Evolutionary conservation across 306 rosid genomes (phyloP).

Genomic region (Cicer cuneatum): DNA sequence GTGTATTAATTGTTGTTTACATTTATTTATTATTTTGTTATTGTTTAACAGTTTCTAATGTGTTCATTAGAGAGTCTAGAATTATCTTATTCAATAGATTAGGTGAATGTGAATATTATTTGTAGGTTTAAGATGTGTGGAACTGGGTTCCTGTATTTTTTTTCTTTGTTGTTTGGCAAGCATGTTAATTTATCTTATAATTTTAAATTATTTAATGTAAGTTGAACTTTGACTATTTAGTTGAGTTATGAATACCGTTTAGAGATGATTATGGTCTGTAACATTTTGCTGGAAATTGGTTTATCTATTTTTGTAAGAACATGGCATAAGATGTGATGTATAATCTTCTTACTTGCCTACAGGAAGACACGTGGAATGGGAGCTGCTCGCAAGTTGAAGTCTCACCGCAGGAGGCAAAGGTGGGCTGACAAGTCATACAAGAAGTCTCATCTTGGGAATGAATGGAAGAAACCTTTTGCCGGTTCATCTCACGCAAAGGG

Average conservation of each 20-base stretch:
- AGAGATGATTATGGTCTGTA: neutral
- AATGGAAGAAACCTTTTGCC: slow-evolving; percentile 90
- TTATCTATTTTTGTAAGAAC: neutral
- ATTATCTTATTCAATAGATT: neutral
- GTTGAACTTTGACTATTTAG: neutral
- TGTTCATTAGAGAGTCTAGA: neutral
- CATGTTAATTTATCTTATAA: neutral
- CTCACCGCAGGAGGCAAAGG: slow-evolving; percentile 78
- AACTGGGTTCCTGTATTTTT: neutral
- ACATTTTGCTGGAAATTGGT: neutral
- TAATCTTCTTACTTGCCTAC: slow-evolving; percentile 16
- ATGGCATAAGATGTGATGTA: neutral
- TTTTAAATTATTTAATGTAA: too few species aligned
- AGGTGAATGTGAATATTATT: neutral
- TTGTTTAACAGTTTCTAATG: neutral
- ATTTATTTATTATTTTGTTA: neutral
- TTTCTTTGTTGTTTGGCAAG: neutral
- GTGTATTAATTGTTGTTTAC: neutral
- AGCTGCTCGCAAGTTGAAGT: slow-evolving; percentile 84
- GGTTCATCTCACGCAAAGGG: slow-evolving; percentile 91
- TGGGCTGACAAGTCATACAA: slow-evolving; percentile 85
- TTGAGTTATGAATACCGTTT: neutral
- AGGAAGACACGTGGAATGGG: slow-evolving; percentile 87
- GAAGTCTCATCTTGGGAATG: slow-evolving; percentile 83
- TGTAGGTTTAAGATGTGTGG: neutral